These are phyloP conservation scores for Citeromyces hawaiiensis DNA, from an alignment of 1,139 yeast species.

Conservation along the genomic window DNA sequence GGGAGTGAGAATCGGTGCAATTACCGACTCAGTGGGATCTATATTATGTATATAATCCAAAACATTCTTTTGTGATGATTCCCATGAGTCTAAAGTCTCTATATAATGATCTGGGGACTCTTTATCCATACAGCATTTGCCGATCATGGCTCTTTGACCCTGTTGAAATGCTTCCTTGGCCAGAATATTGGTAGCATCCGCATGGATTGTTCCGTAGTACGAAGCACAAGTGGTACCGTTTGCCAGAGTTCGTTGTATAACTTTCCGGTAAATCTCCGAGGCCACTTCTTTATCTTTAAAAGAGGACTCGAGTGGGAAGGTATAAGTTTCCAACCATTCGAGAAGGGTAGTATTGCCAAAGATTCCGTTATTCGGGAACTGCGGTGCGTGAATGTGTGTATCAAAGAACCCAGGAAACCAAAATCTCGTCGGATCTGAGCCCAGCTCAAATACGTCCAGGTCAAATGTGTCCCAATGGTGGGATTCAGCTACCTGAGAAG, in stretches of 20 bases:
- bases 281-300: conserved; percentile 42
- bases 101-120: conserved; percentile 57
- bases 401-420: conserved; percentile 89
- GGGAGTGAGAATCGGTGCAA: conserved; percentile 77
- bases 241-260: conserved; percentile 50
- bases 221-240: conserved; percentile 90
- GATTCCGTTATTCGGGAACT: conserved; percentile 87
- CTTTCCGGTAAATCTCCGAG: conserved; percentile 42
- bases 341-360: conserved; percentile 77
- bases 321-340: conserved; percentile 79
- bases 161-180: conserved; percentile 52
- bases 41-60: conserved; percentile 36
- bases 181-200: conserved; percentile 58
- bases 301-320: conserved; percentile 76
- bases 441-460: conserved; percentile 15
- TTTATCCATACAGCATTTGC: conserved; percentile 86
- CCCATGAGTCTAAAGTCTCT: conserved; percentile 49
- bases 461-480: conserved; percentile 2
- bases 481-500: conserved; percentile 1
- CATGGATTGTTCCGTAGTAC: conserved; percentile 81
- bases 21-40: conserved; percentile 31
- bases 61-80: conserved; percentile 41
- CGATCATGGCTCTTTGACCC: conserved; percentile 86
- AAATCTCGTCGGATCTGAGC: conserved; percentile 24
- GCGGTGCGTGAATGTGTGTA: conserved; percentile 95